These are phyloP conservation scores for Leccinum huronense DNA, from an alignment of 1,284 basidiomycete species.

Conservation along the genomic window DNA sequence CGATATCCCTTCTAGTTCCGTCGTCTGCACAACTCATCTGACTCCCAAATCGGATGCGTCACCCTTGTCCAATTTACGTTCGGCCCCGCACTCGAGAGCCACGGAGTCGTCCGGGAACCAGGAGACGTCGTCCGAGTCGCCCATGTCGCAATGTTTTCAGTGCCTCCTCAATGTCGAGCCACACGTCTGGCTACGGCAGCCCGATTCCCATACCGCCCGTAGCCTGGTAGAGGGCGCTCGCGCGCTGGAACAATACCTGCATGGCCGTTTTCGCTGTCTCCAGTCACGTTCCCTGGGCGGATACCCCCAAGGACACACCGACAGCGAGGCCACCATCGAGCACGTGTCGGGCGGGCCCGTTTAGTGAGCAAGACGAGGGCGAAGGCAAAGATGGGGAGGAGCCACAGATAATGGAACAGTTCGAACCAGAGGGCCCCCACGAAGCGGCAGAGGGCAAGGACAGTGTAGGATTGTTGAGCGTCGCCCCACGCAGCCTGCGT, in stretches of 20 bases:
- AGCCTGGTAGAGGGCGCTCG: conserved; percentile 41
- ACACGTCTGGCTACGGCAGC: conserved; percentile 40
- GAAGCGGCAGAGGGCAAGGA: conserved; percentile 69
- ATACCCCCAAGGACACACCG: conserved; percentile 40
- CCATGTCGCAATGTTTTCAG: conserved; percentile 36
- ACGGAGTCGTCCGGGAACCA: conserved; percentile 59
- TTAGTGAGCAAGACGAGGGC: conserved; percentile 41
- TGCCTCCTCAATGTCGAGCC: conserved; percentile 34
- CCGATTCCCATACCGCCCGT: conserved; percentile 72
- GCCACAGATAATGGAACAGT: conserved; percentile 49
- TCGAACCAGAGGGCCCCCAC: conserved; percentile 51
- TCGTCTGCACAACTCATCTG: conserved; percentile 41
- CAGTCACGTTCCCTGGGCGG: conserved; percentile 42
- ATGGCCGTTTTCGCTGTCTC: conserved; percentile 44
- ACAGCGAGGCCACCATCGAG: conserved; percentile 40
- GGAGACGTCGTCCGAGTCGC: conserved; percentile 52
- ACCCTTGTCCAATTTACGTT: conserved; percentile 44
- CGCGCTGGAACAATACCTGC: conserved; percentile 52
- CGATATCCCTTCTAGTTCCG: conserved; percentile 71
- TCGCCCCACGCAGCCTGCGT: conserved; percentile 52
- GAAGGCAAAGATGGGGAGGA: conserved; percentile 42
- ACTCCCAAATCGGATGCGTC: conserved; percentile 37
- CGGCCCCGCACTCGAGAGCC: conserved; percentile 39
- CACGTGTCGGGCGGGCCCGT: conserved; percentile 30
- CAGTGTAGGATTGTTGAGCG: conserved; percentile 59